Evolutionary conservation across 805 yeast species (phyloP).

Genomic region (Scheffersomyces spartinae): DNA sequence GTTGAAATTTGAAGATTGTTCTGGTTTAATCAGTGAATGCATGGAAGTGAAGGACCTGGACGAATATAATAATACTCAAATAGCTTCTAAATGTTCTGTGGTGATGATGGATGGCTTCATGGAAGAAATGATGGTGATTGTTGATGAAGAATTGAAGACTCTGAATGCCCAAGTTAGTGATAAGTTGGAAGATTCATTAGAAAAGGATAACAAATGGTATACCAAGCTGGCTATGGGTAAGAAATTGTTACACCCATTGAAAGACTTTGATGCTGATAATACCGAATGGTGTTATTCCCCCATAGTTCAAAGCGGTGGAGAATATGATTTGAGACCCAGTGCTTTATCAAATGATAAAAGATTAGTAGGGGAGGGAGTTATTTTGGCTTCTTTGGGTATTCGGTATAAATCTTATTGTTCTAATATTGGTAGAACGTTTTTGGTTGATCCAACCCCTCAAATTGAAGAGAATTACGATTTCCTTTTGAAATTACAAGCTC

Average conservation of each 20-base stretch:
- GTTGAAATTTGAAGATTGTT: constrained; percentile 35
- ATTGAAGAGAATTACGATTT: constrained; percentile 74
- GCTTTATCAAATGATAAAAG: constrained; percentile 62
- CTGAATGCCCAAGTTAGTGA: constrained; percentile 66
- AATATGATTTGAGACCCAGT: constrained; percentile 72
- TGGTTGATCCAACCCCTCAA: constrained; percentile 77
- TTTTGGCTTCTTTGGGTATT: constrained; percentile 73
- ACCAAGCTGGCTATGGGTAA: constrained; percentile 39
- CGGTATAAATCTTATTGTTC: constrained; percentile 86
- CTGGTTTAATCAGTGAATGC: constrained; percentile 37
- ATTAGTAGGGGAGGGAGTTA: constrained; percentile 61
- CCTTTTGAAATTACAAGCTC: constrained; percentile 55
- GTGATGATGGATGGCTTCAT: constrained; percentile 74
- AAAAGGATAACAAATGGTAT: constrained; percentile 55
- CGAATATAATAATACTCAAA: constrained; percentile 52
- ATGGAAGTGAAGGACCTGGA: constrained; percentile 72
- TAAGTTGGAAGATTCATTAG: constrained; percentile 70
- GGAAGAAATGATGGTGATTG: constrained; percentile 76
- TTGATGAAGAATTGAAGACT: constrained; percentile 76
- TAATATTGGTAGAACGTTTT: constrained; percentile 74
- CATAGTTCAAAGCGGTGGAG: constrained; percentile 78
- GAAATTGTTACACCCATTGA: constrained; percentile 35
- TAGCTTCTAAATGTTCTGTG: constrained; percentile 68
- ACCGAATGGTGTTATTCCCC: constrained; percentile 94
- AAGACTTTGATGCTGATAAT: constrained; percentile 61